phyloP scores from a whole-genome alignment of 2,329 filamentous ascomycete genomes.

The Stylonectria norvegica region DNA sequence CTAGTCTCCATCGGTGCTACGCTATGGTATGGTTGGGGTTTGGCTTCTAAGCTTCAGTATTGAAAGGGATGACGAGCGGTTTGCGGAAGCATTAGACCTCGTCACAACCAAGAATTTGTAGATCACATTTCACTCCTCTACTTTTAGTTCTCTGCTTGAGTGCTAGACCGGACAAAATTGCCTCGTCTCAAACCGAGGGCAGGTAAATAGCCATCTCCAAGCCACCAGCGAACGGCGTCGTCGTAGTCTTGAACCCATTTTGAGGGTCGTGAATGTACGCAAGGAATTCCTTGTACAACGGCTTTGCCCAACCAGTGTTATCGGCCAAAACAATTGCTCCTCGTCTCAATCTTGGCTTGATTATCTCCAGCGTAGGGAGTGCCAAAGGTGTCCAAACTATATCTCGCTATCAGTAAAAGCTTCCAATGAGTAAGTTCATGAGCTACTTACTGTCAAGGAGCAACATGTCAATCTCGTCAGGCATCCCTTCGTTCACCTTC shows the following conservation, averaged over 20 bases:
- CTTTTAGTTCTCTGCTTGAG: slow-evolving; percentile 3
- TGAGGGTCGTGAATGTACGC: slow-evolving; percentile 41
- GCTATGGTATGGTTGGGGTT: slow-evolving; percentile 31
- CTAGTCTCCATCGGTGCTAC: slow-evolving; percentile 32
- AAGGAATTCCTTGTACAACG: slow-evolving; percentile 47
- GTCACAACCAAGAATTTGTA: too few species aligned
- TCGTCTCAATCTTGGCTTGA: slow-evolving; percentile 43
- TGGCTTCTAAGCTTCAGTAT: slow-evolving; percentile 20
- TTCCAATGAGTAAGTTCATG: neutral
- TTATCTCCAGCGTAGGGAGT: slow-evolving; percentile 48
- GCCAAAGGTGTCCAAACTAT: slow-evolving; percentile 56
- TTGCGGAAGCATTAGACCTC: neutral
- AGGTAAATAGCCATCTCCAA: slow-evolving; percentile 29
- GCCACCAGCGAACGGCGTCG: slow-evolving; percentile 31
- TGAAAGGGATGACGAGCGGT: neutral
- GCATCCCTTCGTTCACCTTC: slow-evolving; percentile 38
- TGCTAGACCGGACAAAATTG: too few species aligned
- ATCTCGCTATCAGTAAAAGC: slow-evolving; percentile 1
- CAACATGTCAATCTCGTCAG: slow-evolving; percentile 50
- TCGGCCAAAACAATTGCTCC: slow-evolving; percentile 50
- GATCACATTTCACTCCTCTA: too few species aligned
- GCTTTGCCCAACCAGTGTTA: slow-evolving; percentile 41
- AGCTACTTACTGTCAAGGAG: slow-evolving; percentile 58
- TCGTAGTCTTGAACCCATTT: slow-evolving; percentile 46
- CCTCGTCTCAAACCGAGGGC: slow-evolving; percentile 21